Conservation (phyloP, 768 basidiomycete species). For the Strobilomyces dryophilus region DNA sequence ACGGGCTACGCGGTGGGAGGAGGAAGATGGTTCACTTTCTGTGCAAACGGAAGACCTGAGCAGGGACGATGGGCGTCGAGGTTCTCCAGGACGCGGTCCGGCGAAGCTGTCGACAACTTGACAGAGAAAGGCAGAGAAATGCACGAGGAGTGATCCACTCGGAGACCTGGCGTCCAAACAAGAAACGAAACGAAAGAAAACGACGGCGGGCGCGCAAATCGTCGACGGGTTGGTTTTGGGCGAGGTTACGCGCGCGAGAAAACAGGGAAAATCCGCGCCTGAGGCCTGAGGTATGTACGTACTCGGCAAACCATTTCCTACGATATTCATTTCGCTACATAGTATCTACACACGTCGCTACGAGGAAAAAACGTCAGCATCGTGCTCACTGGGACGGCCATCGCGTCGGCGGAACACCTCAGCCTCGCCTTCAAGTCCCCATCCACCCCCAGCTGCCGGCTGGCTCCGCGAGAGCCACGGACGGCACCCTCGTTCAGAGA, state of each 20-base stretch:
- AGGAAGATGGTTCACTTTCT: constrained; percentile 19
- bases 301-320: too few species aligned
- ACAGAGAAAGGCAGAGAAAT: constrained; percentile 3
- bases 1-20: constrained; percentile 1
- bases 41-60: background rate
- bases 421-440: constrained; percentile 89
- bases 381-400: background rate
- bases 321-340: too few species aligned
- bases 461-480: constrained; percentile 25
- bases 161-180: background rate
- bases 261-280: background rate
- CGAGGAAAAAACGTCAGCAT: constrained; percentile 1
- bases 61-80: background rate
- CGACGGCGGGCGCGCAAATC: background rate
- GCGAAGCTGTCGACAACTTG: background rate
- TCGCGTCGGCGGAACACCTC: constrained; percentile 39
- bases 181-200: background rate
- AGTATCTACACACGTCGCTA: background rate
- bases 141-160: background rate
- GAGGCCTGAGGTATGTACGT: too few species aligned
- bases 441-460: constrained; percentile 57
- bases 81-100: constrained; percentile 10
- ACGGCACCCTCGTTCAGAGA: constrained; percentile 28
- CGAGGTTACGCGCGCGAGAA: constrained; percentile 11
- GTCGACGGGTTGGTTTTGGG: constrained; percentile 9